Evolutionary conservation across 1,284 basidiomycete genomes (phyloP).

Genomic region (Coniferiporia weirii): DNA sequence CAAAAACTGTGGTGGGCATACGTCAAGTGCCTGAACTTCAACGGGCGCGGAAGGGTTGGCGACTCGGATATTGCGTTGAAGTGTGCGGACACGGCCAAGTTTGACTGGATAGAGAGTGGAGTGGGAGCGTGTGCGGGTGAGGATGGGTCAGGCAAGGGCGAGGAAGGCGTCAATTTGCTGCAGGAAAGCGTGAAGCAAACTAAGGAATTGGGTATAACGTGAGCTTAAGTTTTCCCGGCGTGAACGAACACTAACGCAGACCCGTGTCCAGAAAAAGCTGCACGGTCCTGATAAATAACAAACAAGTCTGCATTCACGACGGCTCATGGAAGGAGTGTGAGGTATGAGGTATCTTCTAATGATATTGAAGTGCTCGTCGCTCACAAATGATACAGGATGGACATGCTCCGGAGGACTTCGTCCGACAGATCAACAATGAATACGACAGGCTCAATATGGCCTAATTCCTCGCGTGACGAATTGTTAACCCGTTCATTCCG

Average conservation of each 20-base stretch:
- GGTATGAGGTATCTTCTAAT: constrained; percentile 40
- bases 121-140: constrained; percentile 54
- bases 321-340: constrained; percentile 79
- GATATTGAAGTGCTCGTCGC: neutral
- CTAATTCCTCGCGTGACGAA: constrained; percentile 2
- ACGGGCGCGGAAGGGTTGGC: constrained; percentile 62
- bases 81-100: constrained; percentile 57
- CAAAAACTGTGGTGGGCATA: constrained; percentile 66
- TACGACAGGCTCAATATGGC: constrained; percentile 54
- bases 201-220: constrained; percentile 52
- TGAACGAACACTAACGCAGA: constrained; percentile 1
- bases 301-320: constrained; percentile 72
- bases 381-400: constrained; percentile 51
- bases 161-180: constrained; percentile 59
- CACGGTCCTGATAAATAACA: constrained; percentile 71
- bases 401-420: constrained; percentile 69
- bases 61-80: constrained; percentile 54
- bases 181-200: constrained; percentile 52
- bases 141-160: constrained; percentile 50
- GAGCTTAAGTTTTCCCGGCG: constrained; percentile 22
- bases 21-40: constrained; percentile 71
- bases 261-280: constrained; percentile 63
- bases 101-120: constrained; percentile 64
- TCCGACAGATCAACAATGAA: constrained; percentile 72
- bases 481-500: constrained; percentile 9